These are phyloP conservation scores for Lasiodiplodia sp. DNA, from an alignment of 2,329 filamentous ascomycete genomes.

Conservation along the genomic window DNA sequence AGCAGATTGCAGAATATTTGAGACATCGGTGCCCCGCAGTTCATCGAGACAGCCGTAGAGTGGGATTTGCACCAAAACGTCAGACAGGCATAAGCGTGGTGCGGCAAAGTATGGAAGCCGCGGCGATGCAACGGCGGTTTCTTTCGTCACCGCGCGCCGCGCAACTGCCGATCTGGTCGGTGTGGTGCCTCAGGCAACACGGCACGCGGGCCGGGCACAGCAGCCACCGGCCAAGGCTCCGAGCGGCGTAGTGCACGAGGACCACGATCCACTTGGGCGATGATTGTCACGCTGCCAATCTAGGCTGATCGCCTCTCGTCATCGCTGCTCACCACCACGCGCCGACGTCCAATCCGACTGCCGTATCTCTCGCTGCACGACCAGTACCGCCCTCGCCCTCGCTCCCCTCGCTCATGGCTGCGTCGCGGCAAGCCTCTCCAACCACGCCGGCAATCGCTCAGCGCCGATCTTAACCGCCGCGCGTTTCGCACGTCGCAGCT, in stretches of 20 bases:
- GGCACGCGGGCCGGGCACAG: slow-evolving; percentile 15
- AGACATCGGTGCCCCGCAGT: too few relatives aligned
- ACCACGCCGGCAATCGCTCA: slow-evolving; percentile 1
- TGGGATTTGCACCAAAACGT: too few relatives aligned
- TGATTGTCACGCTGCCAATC: slow-evolving; percentile 28
- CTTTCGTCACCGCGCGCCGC: not conserved
- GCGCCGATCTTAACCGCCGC: slow-evolving; percentile 25
- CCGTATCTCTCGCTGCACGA: slow-evolving; percentile 17
- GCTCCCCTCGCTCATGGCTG: slow-evolving; percentile 10
- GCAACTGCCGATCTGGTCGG: not conserved
- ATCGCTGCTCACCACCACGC: slow-evolving; percentile 25
- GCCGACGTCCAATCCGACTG: not conserved
- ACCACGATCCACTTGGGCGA: slow-evolving; percentile 17
- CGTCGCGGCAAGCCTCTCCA: slow-evolving; percentile 7
- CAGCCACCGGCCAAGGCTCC: slow-evolving; percentile 6
- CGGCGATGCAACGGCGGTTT: not conserved
- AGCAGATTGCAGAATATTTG: too few relatives aligned
- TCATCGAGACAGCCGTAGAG: too few relatives aligned
- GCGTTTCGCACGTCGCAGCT: slow-evolving; percentile 26
- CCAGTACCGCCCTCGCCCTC: not conserved
- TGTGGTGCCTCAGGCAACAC: slow-evolving; percentile 16
- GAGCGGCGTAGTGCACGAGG: slow-evolving; percentile 22
- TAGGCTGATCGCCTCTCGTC: slow-evolving; percentile 25
- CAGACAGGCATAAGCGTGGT: too few relatives aligned
- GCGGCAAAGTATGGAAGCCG: not conserved